Evolutionary conservation across 78 protist genomes (phyloP).

Genomic region (Fonticula alba): DNA sequence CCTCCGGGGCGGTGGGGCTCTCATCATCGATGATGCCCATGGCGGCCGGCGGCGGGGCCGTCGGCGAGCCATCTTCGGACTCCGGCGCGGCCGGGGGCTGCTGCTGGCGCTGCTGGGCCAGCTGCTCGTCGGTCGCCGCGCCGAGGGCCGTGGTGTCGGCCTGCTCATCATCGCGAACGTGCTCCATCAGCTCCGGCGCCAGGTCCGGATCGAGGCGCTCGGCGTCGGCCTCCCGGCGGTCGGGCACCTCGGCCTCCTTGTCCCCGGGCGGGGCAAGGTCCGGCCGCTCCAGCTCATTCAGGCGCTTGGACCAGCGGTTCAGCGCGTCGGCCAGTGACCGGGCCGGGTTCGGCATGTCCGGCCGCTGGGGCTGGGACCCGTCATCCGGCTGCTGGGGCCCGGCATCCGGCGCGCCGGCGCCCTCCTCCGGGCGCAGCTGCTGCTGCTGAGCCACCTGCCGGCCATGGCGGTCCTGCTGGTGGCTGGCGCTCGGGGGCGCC

Average conservation of each 20-base stretch:
- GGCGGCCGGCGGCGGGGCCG: too few relatives aligned
- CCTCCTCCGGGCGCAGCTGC: too few relatives aligned
- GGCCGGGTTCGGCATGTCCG: constrained; percentile 41
- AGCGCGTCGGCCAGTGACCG: constrained; percentile 39
- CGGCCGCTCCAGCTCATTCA: constrained; percentile 20
- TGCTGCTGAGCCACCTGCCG: too few relatives aligned
- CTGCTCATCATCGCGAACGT: constrained; percentile 3
- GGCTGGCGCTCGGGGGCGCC: too few relatives aligned
- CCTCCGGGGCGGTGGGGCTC: constrained; percentile 20
- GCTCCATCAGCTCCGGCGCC: not conserved
- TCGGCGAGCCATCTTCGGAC: too few relatives aligned
- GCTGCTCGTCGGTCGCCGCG: constrained; percentile 21
- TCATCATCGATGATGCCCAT: too few relatives aligned
- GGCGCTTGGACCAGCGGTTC: constrained; percentile 24
- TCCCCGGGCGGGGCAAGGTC: not conserved
- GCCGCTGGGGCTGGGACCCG: constrained; percentile 10
- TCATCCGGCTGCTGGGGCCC: not conserved
- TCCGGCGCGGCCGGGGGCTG: too few relatives aligned
- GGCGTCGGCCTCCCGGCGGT: not conserved
- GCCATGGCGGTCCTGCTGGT: too few relatives aligned
- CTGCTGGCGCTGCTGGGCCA: not conserved
- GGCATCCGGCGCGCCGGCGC: not conserved
- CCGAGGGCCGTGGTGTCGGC: constrained; percentile 26
- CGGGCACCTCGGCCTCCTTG: not conserved
- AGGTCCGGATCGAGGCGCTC: not conserved